Conservation (phyloP, 495 filamentous ascomycete genomes). For the Penicillium alfredii region DNA sequence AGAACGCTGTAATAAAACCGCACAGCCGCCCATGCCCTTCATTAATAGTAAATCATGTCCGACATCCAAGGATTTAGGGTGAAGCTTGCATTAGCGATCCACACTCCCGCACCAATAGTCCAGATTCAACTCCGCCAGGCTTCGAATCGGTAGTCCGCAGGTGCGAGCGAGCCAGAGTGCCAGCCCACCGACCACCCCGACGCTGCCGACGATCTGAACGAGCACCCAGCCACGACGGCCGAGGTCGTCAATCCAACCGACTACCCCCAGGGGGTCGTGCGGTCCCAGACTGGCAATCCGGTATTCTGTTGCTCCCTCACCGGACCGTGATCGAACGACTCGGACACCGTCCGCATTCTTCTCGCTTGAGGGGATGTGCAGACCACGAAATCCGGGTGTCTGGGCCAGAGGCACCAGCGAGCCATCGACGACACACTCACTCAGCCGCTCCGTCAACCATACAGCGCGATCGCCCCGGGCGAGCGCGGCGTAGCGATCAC, state of each 20-base stretch:
- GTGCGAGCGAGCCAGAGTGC: conserved; percentile 55
- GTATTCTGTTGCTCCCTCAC: conserved; percentile 21
- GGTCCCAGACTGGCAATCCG: conserved; percentile 36
- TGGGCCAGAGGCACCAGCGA: conserved; percentile 51
- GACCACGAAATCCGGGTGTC: conserved; percentile 28
- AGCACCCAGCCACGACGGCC: conserved; percentile 59
- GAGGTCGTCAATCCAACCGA: conserved; percentile 64
- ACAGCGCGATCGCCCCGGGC: conserved; percentile 65
- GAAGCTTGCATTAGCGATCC: conserved; percentile 11
- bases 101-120: conserved; percentile 22
- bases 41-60: background rate
- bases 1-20: no score
- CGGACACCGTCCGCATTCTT: conserved; percentile 19
- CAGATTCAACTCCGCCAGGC: conserved; percentile 33
- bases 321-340: conserved; percentile 21
- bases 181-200: conserved; percentile 69
- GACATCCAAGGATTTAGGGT: conserved; percentile 1
- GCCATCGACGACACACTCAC: conserved; percentile 69
- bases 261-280: conserved; percentile 71
- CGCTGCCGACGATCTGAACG: conserved; percentile 71
- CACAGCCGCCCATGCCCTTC: background rate
- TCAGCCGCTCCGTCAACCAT: conserved; percentile 72
- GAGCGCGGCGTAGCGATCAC: conserved; percentile 66
- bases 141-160: conserved; percentile 37
- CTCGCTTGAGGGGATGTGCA: conserved; percentile 13